Conservation (phyloP, 2,329 filamentous ascomycete genomes). For the Fusarium paranaense region DNA sequence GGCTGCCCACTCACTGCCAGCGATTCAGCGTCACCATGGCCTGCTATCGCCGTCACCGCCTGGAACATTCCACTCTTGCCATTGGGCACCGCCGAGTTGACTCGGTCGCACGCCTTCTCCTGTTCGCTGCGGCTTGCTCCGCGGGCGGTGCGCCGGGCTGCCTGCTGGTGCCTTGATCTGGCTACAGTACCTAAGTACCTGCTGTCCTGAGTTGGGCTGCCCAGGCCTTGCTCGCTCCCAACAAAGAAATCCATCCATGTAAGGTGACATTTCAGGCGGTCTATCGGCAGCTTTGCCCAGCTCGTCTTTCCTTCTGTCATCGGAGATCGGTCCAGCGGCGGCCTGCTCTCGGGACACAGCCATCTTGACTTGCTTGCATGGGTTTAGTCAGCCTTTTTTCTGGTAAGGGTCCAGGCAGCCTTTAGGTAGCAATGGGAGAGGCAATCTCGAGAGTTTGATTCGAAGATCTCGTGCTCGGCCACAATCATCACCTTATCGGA, state of each 20-base stretch:
- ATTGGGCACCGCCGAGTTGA: slow-evolving; percentile 36
- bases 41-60: slow-evolving; percentile 43
- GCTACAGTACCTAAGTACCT: not conserved
- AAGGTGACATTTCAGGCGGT: slow-evolving; percentile 4
- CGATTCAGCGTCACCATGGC: slow-evolving; percentile 32
- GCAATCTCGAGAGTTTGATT: slow-evolving; percentile 11
- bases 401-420: slow-evolving; percentile 11
- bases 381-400: slow-evolving; percentile 27
- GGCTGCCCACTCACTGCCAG: slow-evolving; percentile 26
- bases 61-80: slow-evolving; percentile 35
- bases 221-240: not conserved
- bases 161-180: slow-evolving; percentile 27
- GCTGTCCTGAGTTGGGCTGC: not conserved
- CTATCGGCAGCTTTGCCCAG: not conserved
- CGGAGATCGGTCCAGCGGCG: slow-evolving; percentile 13
- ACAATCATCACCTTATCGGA: not conserved
- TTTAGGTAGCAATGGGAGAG: slow-evolving; percentile 25
- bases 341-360: not conserved
- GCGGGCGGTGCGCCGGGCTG: slow-evolving; percentile 22
- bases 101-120: slow-evolving; percentile 18
- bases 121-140: slow-evolving; percentile 24
- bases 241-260: not conserved
- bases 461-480: not conserved
- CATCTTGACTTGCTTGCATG: slow-evolving; percentile 1
- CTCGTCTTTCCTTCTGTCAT: not conserved